Conservation (phyloP, 441 rosid genomes). For the Breynia disticha region DNA sequence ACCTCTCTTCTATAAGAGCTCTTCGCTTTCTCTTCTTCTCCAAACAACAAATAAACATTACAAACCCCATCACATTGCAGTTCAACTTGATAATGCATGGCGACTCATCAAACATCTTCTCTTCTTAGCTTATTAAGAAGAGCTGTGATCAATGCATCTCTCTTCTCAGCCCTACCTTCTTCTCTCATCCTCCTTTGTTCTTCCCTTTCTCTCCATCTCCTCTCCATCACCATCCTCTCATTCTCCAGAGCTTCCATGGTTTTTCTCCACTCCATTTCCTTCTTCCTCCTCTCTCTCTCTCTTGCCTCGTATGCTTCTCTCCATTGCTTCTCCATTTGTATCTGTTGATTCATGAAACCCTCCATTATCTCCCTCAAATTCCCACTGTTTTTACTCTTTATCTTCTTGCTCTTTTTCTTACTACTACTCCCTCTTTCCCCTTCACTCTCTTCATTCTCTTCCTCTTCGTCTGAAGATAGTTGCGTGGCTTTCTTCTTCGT, state of each 20-base stretch:
- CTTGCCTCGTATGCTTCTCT: conserved; percentile 64
- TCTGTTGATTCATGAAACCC: conserved; percentile 76
- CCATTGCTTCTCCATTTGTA: conserved; percentile 75
- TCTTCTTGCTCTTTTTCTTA: conserved; percentile 45
- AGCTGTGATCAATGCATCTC: conserved; percentile 74
- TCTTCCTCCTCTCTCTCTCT: conserved; percentile 59
- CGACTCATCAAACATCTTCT: conserved; percentile 31
- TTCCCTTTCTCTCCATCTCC: conserved; percentile 80
- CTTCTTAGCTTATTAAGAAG: conserved; percentile 61
- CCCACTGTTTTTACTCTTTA: conserved; percentile 17
- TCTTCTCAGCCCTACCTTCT: conserved; percentile 89
- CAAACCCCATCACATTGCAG: too few species aligned
- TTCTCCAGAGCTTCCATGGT: conserved; percentile 74
- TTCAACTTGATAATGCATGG: too few species aligned
- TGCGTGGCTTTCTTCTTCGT: conserved; percentile 42
- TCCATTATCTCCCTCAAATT: conserved; percentile 46
- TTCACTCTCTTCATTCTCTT: conserved; percentile 55
- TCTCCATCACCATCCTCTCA: conserved; percentile 72
- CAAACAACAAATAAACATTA: too few species aligned
- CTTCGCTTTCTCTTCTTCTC: too few species aligned
- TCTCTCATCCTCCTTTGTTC: conserved; percentile 80
- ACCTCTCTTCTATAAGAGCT: too few species aligned
- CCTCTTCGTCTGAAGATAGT: conserved; percentile 67
- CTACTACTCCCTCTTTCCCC: conserved; percentile 28
- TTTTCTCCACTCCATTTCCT: conserved; percentile 86